Evolutionary conservation across 2,329 filamentous ascomycete genomes (phyloP), one percentile per base, ranked within the genome.

Genomic region (Talaromyces funiculosus): DNA sequence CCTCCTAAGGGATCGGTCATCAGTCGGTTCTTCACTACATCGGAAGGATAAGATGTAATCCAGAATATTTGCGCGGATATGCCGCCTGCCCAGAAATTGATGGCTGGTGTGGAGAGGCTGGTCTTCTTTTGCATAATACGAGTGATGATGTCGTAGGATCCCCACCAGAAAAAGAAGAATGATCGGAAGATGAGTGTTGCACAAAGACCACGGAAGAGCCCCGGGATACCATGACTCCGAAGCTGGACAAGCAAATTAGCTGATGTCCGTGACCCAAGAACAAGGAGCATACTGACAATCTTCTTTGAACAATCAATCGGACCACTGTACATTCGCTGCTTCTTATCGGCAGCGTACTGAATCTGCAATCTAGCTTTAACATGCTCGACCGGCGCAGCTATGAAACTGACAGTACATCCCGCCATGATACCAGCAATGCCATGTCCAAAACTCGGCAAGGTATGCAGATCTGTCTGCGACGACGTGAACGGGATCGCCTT

Each of bases 111-210:
- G 58, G 89, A 89, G 58, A 97, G 78, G 12, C 67, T 75, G 2
- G 92, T 96, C 67, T 86, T 80, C 18, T 84, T 75, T 59, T 84
- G 80, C 71, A 97, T 79, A 62, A 82, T 77, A 22, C 85, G 81
- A 4, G 90, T 90, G 67, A 97, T 83, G 31, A 96, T 67, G 69
- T 97, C 93, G 78, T 99, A 99, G 62, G 86, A 89, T n/a, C 87
- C 87, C 94, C 94, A 99, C 92, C 92, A 97, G 79, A 88, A 94
- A 82, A 96, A 97, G 81, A 99, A 99, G 78, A 93, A 96, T 14
- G 86, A 86, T 18, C 94, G 85, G 79, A 97, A 97, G 53, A 97
- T 75, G 53, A 97, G 79, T 0, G 94, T 97, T 1, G 94, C 90
- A 38, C 77, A 80, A 12, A 99, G 82, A 0, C 94, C 94, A 71